These are phyloP conservation scores for Vachellia collinsii DNA, from an alignment of 306 rosid genomes.

Conservation along the genomic window DNA sequence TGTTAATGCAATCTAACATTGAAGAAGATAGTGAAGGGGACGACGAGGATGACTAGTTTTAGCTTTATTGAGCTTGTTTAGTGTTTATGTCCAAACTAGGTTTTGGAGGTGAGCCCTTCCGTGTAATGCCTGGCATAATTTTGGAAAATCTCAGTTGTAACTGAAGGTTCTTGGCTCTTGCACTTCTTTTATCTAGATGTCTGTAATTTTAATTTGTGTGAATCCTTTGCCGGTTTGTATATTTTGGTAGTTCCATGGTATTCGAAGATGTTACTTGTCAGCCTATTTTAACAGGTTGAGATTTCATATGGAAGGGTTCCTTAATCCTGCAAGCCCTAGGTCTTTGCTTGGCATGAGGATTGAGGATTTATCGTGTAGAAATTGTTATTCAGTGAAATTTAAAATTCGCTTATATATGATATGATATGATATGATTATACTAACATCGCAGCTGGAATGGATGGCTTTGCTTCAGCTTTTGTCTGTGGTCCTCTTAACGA, in stretches of 20 bases:
- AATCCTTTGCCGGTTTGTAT: not conserved
- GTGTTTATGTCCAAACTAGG: not conserved
- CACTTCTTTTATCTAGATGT: not conserved
- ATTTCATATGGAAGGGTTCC: not conserved
- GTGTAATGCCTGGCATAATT: not conserved
- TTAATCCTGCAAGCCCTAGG: not conserved
- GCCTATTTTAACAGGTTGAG: not conserved
- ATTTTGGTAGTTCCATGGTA: not conserved
- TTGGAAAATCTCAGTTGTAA: not conserved
- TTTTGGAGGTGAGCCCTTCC: not conserved
- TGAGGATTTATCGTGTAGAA: not conserved
- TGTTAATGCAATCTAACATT: slow-evolving; percentile 48
- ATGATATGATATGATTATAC: not conserved
- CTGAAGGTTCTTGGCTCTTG: not conserved
- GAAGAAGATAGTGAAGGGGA: slow-evolving; percentile 25
- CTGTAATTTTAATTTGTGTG: not conserved
- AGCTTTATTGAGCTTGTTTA: not conserved
- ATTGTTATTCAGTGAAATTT: not conserved
- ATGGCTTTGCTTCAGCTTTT: no score
- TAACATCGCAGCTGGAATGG: no score
- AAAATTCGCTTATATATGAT: not conserved
- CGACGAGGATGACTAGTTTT: slow-evolving; percentile 31
- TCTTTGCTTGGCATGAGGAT: not conserved
- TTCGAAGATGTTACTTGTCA: not conserved
- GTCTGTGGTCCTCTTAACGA: no score